Base-by-base conservation (phyloP, 148 eudicot species). In the Polygonum aviculare region DNA sequence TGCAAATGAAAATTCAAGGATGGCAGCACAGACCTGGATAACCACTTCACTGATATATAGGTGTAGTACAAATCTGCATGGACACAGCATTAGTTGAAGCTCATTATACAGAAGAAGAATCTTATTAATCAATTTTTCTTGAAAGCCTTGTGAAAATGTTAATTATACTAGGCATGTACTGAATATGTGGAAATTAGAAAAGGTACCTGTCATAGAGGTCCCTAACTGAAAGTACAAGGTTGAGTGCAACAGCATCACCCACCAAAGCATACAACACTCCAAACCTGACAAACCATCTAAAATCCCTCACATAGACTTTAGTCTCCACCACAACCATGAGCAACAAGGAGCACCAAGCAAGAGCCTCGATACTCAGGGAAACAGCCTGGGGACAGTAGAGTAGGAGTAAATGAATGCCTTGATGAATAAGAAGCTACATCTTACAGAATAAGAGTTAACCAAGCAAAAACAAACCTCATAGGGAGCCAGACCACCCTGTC, bases 201-300 rank as follows among this genome's bases (percentile, higher is more conserved):
- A 83, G 91, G 69, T 77, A 92, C 98, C 90, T 84, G 47, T 78
- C 79, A 77, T 88, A 90, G 73, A 80, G 87, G 36, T 95, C 93
- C 84, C 79, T 87, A 78, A 87, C 88, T 31, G 94, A 85, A 62
- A 92, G 82, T 78, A 88, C 85, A 69, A 95, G 98, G 83, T 78
- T 92, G 60, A 92, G 82, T 93, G 89, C 80, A 54, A 90, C 97
- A 70, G 85, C 83, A 80, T 92, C 90, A 51, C 96, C 98, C 12
- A 95, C 86, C 86, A 92, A 77, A 76, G 94, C 87, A 85, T 90
- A 95, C 70, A 92, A 79, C 70, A 95, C 84, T 22, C 87, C 93
- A 81, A 90, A 92, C 77, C 93, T 85, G 69, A 95, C 90, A 83
- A 82, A 84, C 98, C 98, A 95, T 74, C 98, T 86, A 12, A 84